Base-by-base conservation (phyloP, 2,329 filamentous ascomycete species). In the Ilyonectria destructans region DNA sequence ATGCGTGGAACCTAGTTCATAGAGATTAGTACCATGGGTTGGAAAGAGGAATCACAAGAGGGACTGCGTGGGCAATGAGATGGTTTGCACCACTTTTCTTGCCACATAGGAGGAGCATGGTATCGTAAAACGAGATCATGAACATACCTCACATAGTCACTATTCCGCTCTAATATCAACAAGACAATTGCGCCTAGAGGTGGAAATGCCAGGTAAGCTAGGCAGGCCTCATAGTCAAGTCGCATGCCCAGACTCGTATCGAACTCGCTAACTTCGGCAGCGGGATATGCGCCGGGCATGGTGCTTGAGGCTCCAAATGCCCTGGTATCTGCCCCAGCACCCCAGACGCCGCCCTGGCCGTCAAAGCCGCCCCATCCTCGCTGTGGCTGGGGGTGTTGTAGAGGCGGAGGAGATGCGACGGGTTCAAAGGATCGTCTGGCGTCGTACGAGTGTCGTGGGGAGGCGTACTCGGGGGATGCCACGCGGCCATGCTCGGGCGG, bases 71-170 rank as follows among this genome's bases (percentile, higher is more conserved):
- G 9, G 19, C 17, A 62, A 13, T 46, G 10, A 13, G 10, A 43
- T n/a, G 26, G 6, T 17, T 15, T 35, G 10, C 2, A 15, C 21
- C 9, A 31, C n/a, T 35, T 6, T 10, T 23, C 10, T 33, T 37
- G 51, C 31, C 19, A 8, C 17, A 54, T 21, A 17, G 46, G 31
- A 37, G 5, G 12, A 31, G n/a, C 19, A 6, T 21, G n/a, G 23
- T 54, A n/a, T 37, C n/a, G 31, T 8, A 6, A 10, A 35, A 15
- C n/a, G n/a, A 21, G 12, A 7, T 37, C 19, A 15, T 23, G 9
- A n/a, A 59, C 88, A 66, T 82, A 96, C 93, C 96, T 89, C 65
- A 99, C 96, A 81, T 97, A 99, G 83, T 99, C 96, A 78, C 95
- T 98, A 85, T 97, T 96, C 78, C 95, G 90, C 86, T 99, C 96